These are phyloP conservation scores for Boechera divaricarpa DNA, from an alignment of 345 rosid genomes.

Conservation along the genomic window DNA sequence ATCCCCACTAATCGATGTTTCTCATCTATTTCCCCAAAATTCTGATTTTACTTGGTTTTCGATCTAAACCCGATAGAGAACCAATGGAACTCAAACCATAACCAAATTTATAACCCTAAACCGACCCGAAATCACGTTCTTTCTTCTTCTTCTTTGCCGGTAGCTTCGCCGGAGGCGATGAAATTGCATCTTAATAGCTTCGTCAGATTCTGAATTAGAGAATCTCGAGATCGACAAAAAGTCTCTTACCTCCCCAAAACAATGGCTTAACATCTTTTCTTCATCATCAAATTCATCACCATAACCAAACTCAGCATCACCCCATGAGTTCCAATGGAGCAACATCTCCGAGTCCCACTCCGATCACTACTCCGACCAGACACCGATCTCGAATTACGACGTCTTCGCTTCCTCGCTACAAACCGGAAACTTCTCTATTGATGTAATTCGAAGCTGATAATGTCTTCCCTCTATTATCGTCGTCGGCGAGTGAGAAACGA, in stretches of 20 bases:
- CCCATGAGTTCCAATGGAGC: slow-evolving; percentile 91
- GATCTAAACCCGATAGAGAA: too few species aligned
- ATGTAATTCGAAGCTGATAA: slow-evolving; percentile 37
- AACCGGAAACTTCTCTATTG: slow-evolving; percentile 47
- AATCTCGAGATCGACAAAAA: slow-evolving; percentile 3
- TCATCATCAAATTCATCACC: slow-evolving; percentile 95
- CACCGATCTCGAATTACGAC: slow-evolving; percentile 85
- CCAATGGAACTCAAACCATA: too few species aligned
- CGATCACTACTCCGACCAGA: slow-evolving; percentile 95
- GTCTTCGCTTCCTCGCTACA: slow-evolving; percentile 73
- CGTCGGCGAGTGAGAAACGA: slow-evolving; percentile 74
- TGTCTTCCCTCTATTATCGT: slow-evolving; percentile 48
- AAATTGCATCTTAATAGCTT: too few species aligned
- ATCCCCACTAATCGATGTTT: too few species aligned
- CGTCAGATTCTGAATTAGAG: too few species aligned
- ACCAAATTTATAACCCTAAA: too few species aligned
- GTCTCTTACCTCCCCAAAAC: slow-evolving; percentile 86
- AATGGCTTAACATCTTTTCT: slow-evolving; percentile 74
- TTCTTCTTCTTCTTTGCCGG: too few species aligned
- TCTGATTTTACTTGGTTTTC: too few species aligned
- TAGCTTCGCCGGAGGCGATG: too few species aligned
- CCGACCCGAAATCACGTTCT: too few species aligned
- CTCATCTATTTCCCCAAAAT: too few species aligned
- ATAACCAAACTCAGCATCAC: slow-evolving; percentile 95
- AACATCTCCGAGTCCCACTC: slow-evolving; percentile 83